Evolutionary conservation across 306 rosid genomes (phyloP).

Genomic region (Cucumis cinereus): DNA sequence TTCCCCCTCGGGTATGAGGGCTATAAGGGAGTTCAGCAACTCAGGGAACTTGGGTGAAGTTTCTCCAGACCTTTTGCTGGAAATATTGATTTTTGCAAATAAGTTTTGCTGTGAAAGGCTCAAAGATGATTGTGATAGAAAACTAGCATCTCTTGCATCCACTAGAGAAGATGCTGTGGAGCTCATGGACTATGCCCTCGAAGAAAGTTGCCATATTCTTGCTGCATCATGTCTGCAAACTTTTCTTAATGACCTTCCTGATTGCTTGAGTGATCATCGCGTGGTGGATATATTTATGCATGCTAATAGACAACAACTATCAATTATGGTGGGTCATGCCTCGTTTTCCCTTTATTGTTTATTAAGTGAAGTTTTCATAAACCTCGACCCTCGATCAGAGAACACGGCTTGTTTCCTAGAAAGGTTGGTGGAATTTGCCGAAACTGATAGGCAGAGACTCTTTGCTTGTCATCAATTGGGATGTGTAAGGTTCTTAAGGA

Average conservation of each 20-base stretch:
- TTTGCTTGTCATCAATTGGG: slow-evolving; percentile 67
- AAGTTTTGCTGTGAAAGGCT: slow-evolving; percentile 73
- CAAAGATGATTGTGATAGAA: slow-evolving; percentile 68
- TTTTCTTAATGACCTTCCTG: slow-evolving; percentile 59
- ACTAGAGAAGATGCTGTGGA: slow-evolving; percentile 72
- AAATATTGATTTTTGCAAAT: slow-evolving; percentile 64
- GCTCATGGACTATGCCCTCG: slow-evolving; percentile 70
- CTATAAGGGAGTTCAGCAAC: slow-evolving; percentile 49
- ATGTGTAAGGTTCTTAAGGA: slow-evolving; percentile 56
- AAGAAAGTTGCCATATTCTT: slow-evolving; percentile 52
- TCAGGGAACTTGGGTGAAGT: slow-evolving; percentile 43
- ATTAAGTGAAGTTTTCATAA: slow-evolving; percentile 65
- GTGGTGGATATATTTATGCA: slow-evolving; percentile 52
- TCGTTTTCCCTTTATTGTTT: slow-evolving; percentile 70
- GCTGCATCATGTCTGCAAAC: slow-evolving; percentile 76
- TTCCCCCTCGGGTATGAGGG: slow-evolving; percentile 65
- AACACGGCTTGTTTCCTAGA: slow-evolving; percentile 58
- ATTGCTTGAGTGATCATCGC: slow-evolving; percentile 46
- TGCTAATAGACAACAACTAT: slow-evolving; percentile 46
- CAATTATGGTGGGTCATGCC: slow-evolving; percentile 59
- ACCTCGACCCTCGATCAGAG: slow-evolving; percentile 56
- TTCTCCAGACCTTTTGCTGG: slow-evolving; percentile 59
- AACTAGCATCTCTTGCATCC: slow-evolving; percentile 54
- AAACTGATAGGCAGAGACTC: slow-evolving; percentile 54
- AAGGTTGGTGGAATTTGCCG: slow-evolving; percentile 50